A percentile compares a stretch with the other conserved stretches of the same genome.
Conservation (phyloP, 495 filamentous ascomycete species). For the Achaetomiella virescens region DNA sequence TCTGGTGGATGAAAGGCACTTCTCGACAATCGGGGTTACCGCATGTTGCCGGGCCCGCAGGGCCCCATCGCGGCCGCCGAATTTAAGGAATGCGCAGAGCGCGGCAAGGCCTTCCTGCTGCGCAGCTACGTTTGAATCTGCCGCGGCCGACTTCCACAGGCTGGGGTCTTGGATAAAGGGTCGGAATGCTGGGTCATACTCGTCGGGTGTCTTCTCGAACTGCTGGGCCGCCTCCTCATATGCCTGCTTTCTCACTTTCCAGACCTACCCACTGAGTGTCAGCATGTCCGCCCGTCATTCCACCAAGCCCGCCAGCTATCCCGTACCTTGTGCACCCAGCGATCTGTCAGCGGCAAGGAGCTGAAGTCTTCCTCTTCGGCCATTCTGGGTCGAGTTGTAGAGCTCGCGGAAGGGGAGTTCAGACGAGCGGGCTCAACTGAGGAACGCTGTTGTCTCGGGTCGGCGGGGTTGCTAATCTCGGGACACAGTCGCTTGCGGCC, state of each 20-base stretch:
- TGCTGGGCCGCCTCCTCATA: constrained; percentile 88
- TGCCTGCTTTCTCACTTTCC: constrained; percentile 94
- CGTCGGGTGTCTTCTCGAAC: constrained; percentile 81
- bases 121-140: constrained; percentile 95
- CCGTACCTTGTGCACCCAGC: constrained; percentile 80
- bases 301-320: background rate
- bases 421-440: background rate
- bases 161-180: constrained; percentile 80
- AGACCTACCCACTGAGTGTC: constrained; percentile 50
- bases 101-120: constrained; percentile 87
- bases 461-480: constrained; percentile 3
- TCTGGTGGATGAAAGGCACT: constrained; percentile 79
- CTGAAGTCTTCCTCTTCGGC: constrained; percentile 81
- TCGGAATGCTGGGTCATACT: constrained; percentile 76
- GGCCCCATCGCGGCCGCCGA: constrained; percentile 71
- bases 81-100: constrained; percentile 85
- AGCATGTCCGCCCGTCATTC: background rate
- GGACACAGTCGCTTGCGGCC: constrained; percentile 3
- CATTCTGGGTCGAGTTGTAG: constrained; percentile 36
- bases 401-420: background rate
- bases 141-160: constrained; percentile 86
- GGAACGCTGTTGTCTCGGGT: background rate
- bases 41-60: constrained; percentile 71
- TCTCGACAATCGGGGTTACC: constrained; percentile 76
- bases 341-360: constrained; percentile 70